Evolutionary conservation across 768 basidiomycete genomes (phyloP).

Genomic region (Ramaria rubella): DNA sequence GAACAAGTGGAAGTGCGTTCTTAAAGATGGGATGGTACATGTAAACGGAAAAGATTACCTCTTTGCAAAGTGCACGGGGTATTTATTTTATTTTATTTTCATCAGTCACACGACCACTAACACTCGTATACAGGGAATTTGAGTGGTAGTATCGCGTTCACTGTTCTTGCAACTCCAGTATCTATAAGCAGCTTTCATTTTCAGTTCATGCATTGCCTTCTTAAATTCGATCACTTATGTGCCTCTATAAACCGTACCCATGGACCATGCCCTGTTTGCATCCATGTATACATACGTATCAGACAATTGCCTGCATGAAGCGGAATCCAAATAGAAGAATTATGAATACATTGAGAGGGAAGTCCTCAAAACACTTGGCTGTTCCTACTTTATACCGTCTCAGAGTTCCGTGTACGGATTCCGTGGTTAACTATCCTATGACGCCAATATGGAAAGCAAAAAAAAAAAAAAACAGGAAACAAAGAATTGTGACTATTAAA

Average conservation of each 20-base stretch:
- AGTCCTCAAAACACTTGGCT: no score
- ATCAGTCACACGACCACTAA: not conserved
- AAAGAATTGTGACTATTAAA: no score
- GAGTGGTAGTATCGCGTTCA: constrained; percentile 31
- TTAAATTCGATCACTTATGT: constrained; percentile 1
- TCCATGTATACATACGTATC: constrained; percentile 10
- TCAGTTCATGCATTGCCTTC: not conserved
- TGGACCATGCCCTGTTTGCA: not conserved
- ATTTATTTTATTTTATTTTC: constrained; percentile 1
- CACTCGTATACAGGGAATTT: constrained; percentile 31
- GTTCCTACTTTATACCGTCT: no score
- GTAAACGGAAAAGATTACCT: constrained; percentile 97
- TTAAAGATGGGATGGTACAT: constrained; percentile 97
- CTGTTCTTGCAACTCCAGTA: not conserved
- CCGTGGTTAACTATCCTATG: no score
- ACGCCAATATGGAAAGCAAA: no score
- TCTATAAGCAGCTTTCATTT: not conserved
- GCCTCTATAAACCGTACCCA: not conserved
- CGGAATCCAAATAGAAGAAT: not conserved
- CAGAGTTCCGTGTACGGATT: no score
- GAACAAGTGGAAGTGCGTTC: constrained; percentile 98
- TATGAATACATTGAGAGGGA: not conserved
- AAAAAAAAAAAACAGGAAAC: no score
- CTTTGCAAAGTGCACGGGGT: constrained; percentile 97
- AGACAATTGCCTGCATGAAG: not conserved